Evolutionary conservation across 2,329 filamentous ascomycete species (phyloP).

Genomic region (Fusarium phyllophilum): DNA sequence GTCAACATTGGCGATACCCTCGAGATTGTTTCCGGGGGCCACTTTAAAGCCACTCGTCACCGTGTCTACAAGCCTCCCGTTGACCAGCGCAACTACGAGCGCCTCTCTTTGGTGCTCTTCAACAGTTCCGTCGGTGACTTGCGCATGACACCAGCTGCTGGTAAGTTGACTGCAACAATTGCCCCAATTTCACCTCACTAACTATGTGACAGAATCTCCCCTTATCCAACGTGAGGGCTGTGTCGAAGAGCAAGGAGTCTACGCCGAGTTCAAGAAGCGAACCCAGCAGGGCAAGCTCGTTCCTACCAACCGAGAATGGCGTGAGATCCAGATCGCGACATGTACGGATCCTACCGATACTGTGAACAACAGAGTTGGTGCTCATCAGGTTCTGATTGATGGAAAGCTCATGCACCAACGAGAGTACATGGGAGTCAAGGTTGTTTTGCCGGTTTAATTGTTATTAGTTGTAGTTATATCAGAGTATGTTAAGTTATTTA

Average conservation of each 20-base stretch:
- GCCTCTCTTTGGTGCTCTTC: slow-evolving; percentile 56
- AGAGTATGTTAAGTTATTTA: not conserved
- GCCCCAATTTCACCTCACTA: rapidly evolving
- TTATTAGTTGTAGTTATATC: rapidly evolving
- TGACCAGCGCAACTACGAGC: slow-evolving; percentile 47
- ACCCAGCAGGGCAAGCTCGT: slow-evolving; percentile 53
- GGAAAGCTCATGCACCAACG: slow-evolving; percentile 58
- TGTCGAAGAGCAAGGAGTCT: slow-evolving; percentile 56
- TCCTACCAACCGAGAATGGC: slow-evolving; percentile 58
- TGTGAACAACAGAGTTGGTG: slow-evolving; percentile 53
- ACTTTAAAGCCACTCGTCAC: slow-evolving; percentile 37
- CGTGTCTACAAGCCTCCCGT: slow-evolving; percentile 31
- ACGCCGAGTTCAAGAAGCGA: slow-evolving; percentile 56
- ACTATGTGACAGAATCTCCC: slow-evolving; percentile 33
- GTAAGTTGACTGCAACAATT: not conserved
- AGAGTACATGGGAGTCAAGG: slow-evolving; percentile 59
- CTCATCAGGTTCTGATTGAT: slow-evolving; percentile 54
- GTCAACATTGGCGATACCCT: slow-evolving; percentile 36
- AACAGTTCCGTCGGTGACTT: slow-evolving; percentile 58
- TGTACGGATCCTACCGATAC: slow-evolving; percentile 55
- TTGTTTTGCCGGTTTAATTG: slow-evolving; percentile 52
- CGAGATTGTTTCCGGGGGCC: slow-evolving; percentile 33
- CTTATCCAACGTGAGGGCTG: slow-evolving; percentile 53
- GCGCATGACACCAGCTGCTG: slow-evolving; percentile 52
- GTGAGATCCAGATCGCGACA: slow-evolving; percentile 60